Evolutionary conservation across 2,329 filamentous ascomycete species (phyloP).

Genomic region (Ascochyta viciae-villosae): DNA sequence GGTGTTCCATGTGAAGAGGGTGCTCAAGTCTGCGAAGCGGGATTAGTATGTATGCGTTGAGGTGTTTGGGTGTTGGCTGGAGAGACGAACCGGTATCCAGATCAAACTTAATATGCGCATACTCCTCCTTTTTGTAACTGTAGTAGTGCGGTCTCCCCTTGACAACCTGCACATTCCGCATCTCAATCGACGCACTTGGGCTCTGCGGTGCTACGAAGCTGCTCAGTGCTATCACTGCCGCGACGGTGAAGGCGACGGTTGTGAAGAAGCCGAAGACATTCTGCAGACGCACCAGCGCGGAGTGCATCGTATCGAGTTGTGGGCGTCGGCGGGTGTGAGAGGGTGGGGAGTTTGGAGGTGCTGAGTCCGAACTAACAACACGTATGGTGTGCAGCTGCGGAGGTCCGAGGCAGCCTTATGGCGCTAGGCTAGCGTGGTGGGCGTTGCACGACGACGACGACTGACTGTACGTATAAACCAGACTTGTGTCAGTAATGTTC

Average conservation of each 20-base stretch:
- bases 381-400: constrained; percentile 39
- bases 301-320: constrained; percentile 71
- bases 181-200: constrained; percentile 68
- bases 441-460: no score
- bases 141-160: constrained; percentile 97
- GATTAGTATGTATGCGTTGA: background rate
- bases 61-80: background rate
- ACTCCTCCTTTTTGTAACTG: constrained; percentile 89
- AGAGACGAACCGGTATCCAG: constrained; percentile 72
- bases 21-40: constrained; percentile 70
- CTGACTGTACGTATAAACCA: no score
- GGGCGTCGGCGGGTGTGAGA: constrained; percentile 2
- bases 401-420: constrained; percentile 36
- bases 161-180: constrained; percentile 84
- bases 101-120: constrained; percentile 92
- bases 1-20: constrained; percentile 99
- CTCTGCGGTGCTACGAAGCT: constrained; percentile 74
- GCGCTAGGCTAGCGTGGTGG: constrained; percentile 2
- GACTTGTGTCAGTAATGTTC: no score
- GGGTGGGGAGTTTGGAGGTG: background rate
- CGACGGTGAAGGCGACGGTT: constrained; percentile 84
- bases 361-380: constrained; percentile 29
- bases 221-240: constrained; percentile 79
- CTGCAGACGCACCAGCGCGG: constrained; percentile 81
- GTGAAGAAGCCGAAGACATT: constrained; percentile 99